phyloP scores from a whole-genome alignment of 768 basidiomycete species.

The Udeniomyces megalosporus region DNA sequence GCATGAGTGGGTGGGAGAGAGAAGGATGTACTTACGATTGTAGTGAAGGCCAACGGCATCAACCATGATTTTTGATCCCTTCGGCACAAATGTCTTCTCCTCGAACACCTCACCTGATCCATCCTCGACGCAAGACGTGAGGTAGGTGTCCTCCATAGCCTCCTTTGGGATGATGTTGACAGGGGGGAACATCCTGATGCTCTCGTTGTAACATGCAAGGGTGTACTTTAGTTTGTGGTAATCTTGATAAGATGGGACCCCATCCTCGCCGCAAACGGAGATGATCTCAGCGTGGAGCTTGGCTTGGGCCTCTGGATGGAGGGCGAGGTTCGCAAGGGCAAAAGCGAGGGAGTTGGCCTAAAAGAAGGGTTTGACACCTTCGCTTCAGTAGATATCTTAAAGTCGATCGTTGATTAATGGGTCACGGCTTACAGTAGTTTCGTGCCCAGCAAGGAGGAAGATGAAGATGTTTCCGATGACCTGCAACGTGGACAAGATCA shows the following conservation, averaged over 20 bases:
- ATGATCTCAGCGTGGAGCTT: conserved; percentile 38
- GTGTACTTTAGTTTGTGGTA: conserved; percentile 23
- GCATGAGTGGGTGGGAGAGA: not conserved
- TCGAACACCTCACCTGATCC: not conserved
- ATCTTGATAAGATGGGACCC: not conserved
- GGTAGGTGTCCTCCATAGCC: no score
- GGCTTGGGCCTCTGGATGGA: conserved; percentile 37
- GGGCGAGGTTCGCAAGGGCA: conserved; percentile 36
- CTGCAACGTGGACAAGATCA: not conserved
- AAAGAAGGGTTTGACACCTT: not conserved
- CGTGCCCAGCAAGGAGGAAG: conserved; percentile 45
- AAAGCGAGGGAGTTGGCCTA: conserved; percentile 33
- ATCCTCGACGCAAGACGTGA: no score
- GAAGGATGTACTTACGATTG: conserved; percentile 8
- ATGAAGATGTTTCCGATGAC: conserved; percentile 30
- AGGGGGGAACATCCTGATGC: not conserved
- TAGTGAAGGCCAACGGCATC: conserved; percentile 16
- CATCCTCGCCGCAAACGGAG: conserved; percentile 20
- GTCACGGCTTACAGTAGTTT: conserved; percentile 37
- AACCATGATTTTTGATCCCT: conserved; percentile 12
- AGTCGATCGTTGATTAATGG: not conserved
- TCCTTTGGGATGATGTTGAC: no score
- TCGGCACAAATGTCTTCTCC: conserved; percentile 10
- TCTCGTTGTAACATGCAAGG: conserved; percentile 4
- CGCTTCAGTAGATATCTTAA: no score